These are phyloP conservation scores for Penstemon eatonii DNA, from an alignment of 257 asterid genomes.

Conservation along the genomic window DNA sequence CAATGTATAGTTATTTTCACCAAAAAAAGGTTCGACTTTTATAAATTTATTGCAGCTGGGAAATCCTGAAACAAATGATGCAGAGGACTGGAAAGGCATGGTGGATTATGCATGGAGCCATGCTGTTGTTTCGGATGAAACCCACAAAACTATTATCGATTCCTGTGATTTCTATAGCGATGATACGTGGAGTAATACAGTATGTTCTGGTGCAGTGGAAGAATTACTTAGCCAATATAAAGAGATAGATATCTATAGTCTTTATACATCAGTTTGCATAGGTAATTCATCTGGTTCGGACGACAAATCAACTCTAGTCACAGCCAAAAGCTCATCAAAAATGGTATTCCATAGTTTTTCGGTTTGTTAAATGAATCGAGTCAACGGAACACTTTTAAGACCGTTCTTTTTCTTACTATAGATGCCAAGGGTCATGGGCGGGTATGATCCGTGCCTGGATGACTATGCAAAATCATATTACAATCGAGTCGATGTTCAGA, in stretches of 20 bases:
- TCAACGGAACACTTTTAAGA: background rate
- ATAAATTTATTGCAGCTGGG: constrained; percentile 55
- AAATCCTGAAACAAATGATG: constrained; percentile 78
- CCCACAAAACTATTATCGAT: constrained; percentile 53
- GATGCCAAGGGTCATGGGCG: constrained; percentile 82
- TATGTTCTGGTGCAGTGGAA: constrained; percentile 52
- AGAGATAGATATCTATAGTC: constrained; percentile 85
- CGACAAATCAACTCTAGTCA: constrained; percentile 29
- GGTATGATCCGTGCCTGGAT: constrained; percentile 89
- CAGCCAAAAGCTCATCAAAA: constrained; percentile 48
- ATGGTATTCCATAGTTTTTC: constrained; percentile 37
- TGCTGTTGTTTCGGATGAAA: constrained; percentile 91
- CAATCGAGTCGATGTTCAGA: constrained; percentile 73
- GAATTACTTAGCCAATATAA: constrained; percentile 67
- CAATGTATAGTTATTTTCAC: background rate
- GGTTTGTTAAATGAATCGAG: background rate
- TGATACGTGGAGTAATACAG: constrained; percentile 54
- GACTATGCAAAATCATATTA: constrained; percentile 66
- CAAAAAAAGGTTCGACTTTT: background rate
- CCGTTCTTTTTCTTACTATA: constrained; percentile 2
- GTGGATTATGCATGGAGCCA: constrained; percentile 98
- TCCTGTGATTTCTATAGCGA: constrained; percentile 70
- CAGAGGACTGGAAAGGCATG: constrained; percentile 89
- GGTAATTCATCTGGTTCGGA: constrained; percentile 37
- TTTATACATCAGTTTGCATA: constrained; percentile 71